Percentiles rank a stretch among this genome's conserved stretches.
Evolutionary conservation across 1,284 basidiomycete genomes (phyloP).

Genomic region (Sutorius eximius): DNA sequence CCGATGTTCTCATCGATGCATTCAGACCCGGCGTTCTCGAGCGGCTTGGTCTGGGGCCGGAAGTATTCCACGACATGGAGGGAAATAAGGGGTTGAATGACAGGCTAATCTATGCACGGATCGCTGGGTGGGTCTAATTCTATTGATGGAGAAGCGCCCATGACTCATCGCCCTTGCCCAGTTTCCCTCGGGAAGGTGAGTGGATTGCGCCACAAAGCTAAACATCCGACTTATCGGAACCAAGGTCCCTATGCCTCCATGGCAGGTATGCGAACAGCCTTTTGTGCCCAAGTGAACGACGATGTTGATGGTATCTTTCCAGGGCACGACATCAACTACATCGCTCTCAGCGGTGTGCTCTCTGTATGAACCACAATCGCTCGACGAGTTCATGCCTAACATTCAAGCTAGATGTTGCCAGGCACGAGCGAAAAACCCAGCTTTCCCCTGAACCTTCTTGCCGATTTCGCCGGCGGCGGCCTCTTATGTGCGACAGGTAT

Average conservation of each 20-base stretch:
- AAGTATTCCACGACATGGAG: conserved; percentile 59
- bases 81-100: conserved; percentile 53
- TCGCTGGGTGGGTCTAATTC: conserved; percentile 54
- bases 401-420: conserved; percentile 59
- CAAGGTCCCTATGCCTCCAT: conserved; percentile 64
- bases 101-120: conserved; percentile 62
- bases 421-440: conserved; percentile 61
- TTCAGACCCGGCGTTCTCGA: conserved; percentile 85
- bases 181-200: conserved; percentile 60
- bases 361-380: conserved; percentile 47
- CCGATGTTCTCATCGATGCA: conserved; percentile 82
- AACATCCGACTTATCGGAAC: conserved; percentile 16
- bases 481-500: conserved; percentile 74
- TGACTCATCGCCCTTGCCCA: conserved; percentile 24
- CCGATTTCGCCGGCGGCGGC: conserved; percentile 83
- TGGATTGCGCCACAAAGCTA: conserved; percentile 5
- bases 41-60: conserved; percentile 73
- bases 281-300: not conserved
- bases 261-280: conserved; percentile 51
- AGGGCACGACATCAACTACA: conserved; percentile 86
- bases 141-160: not conserved
- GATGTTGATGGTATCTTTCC: conserved; percentile 5
- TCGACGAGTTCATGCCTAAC: not conserved
- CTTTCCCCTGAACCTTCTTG: conserved; percentile 76
- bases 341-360: conserved; percentile 78